Conservation (phyloP, 1,139 yeast genomes). For the Pichiaceae sp. region DNA sequence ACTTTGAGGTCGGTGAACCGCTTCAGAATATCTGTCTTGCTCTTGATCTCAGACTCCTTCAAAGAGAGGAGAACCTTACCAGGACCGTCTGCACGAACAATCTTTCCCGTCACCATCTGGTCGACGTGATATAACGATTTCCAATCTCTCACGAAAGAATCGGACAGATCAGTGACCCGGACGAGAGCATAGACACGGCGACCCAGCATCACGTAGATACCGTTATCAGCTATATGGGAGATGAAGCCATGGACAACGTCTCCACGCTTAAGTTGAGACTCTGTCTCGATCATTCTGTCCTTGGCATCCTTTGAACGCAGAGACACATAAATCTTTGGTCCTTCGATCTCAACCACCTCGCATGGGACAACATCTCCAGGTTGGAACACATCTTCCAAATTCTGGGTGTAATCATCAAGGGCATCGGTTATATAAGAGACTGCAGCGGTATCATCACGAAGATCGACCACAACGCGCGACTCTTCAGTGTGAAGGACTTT, state of each 20-base stretch:
- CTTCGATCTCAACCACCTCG: conserved; percentile 47
- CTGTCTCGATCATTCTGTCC: conserved; percentile 42
- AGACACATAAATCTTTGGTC: conserved; percentile 55
- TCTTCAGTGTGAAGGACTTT: conserved; percentile 56
- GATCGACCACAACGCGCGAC: conserved; percentile 55
- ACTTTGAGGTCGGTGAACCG: conserved; percentile 56
- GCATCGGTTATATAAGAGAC: conserved; percentile 73
- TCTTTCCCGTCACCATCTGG: conserved; percentile 73
- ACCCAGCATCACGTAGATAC: conserved; percentile 74
- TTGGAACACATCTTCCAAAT: conserved; percentile 43
- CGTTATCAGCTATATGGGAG: conserved; percentile 66
- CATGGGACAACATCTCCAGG: conserved; percentile 56
- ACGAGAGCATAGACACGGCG: conserved; percentile 71
- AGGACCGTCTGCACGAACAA: conserved; percentile 53
- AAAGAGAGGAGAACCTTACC: conserved; percentile 68
- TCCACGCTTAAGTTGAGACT: conserved; percentile 58
- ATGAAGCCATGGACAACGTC: conserved; percentile 74
- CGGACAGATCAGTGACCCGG: conserved; percentile 74
- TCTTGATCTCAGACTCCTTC: conserved; percentile 74
- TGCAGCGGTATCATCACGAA: conserved; percentile 56
- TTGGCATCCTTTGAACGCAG: conserved; percentile 46
- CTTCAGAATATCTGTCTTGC: conserved; percentile 50
- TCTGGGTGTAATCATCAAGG: conserved; percentile 55
- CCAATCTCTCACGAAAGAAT: conserved; percentile 80
- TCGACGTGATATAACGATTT: conserved; percentile 61